Evolutionary conservation across 345 rosid species (phyloP), one percentile per base, ranked within the genome.

Genomic region (Gossypium thurberi): DNA sequence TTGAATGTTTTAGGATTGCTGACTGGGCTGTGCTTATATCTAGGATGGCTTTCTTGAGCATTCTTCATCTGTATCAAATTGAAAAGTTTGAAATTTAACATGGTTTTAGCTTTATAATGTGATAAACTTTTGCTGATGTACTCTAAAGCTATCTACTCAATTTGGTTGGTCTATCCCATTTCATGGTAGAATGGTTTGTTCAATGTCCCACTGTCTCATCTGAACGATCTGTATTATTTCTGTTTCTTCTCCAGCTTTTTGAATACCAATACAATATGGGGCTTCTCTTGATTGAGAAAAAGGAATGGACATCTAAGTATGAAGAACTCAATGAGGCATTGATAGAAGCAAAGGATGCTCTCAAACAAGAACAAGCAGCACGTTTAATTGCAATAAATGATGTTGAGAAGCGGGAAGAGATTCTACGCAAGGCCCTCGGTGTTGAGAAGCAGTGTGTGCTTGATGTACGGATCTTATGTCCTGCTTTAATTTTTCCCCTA

Each of bases 201-300:
- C 15, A 72, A 23, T 75, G 71, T 59, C 23, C 20, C 23, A 21
- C 17, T 71, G 58, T 77, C 71, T 65, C 52, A 37, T 65, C 51
- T 52, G 42, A 18, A 68, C 70, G 47, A 14, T 74, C 46, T 72
- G 21, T 78, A 1, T 26, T 11, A n/a, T 37, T 43, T 72, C 40
- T 53, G 58, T 53, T n/a, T 53, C 4, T 14, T 53, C 8, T 53
- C 15, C 90, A 95, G 99, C 94, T 95, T 65, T 95, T 89, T 55
- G 97, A 92, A 10, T 94, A 94, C 78, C 98, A 94, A 67, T 91
- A 92, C 79, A 92, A 85, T 70, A 84, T 95, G 97, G 99, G 98
- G 47, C 92, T 95, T 78, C 92, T 95, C 70, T 82, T 95, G 81
- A 84, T 95, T 48, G 99, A 95, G 88, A 85, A 95, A 78, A 90